Conservation (phyloP, 805 yeast genomes). For the Barnettozyma vustinii region DNA sequence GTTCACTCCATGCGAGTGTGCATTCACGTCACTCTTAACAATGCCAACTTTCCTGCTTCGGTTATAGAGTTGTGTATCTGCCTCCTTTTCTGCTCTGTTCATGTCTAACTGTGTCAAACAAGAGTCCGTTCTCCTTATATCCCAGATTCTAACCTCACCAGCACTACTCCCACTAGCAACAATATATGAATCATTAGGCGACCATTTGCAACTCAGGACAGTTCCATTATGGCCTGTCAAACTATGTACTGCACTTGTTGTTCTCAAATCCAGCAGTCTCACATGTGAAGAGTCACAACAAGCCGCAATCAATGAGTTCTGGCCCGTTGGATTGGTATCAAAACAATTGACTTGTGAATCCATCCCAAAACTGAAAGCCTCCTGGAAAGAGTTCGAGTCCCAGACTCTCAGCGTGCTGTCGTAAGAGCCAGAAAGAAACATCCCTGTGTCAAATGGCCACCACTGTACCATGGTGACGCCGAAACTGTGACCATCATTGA, state of each 20-base stretch:
- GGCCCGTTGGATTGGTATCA: constrained; percentile 47
- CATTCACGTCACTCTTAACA: constrained; percentile 33
- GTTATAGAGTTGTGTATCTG: constrained; percentile 15
- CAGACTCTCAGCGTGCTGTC: constrained; percentile 74
- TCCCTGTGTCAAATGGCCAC: constrained; percentile 88
- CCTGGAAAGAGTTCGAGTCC: constrained; percentile 66
- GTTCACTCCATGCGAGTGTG: constrained; percentile 76
- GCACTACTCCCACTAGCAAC: constrained; percentile 78
- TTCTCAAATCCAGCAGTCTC: constrained; percentile 66
- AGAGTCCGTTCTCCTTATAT: constrained; percentile 61
- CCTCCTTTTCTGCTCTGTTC: constrained; percentile 35
- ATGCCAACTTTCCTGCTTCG: constrained; percentile 20
- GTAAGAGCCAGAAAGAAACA: constrained; percentile 78
- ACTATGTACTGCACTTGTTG: constrained; percentile 69
- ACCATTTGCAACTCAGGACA: constrained; percentile 66
- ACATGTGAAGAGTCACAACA: constrained; percentile 68
- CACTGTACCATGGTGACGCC: constrained; percentile 74
- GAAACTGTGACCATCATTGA: constrained; percentile 48
- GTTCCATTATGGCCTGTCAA: constrained; percentile 49
- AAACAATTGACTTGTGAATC: constrained; percentile 60
- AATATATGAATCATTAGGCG: constrained; percentile 54
- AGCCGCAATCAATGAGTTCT: constrained; percentile 54
- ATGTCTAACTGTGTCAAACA: constrained; percentile 62
- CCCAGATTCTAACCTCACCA: constrained; percentile 85
- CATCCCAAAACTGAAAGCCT: constrained; percentile 61